Conservation (phyloP, 345 rosid genomes). For the Raphanus raphanistrum region DNA sequence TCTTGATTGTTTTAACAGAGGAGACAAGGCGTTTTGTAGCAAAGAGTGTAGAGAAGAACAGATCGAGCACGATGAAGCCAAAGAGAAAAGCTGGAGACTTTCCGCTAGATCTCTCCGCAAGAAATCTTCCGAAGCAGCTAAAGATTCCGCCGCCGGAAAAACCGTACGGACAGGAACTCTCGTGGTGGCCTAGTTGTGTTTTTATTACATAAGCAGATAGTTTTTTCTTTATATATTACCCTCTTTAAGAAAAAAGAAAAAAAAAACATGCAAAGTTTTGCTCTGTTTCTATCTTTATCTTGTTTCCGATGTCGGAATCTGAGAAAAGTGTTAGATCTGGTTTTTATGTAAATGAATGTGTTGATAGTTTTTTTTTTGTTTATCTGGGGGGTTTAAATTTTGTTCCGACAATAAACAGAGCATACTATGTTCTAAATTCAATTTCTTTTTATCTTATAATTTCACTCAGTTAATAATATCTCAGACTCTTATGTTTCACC, state of each 20-base stretch:
- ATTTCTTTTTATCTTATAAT: neutral
- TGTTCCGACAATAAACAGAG: neutral
- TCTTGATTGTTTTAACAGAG: slow-evolving; percentile 44
- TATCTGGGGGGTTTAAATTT: slow-evolving; percentile 9
- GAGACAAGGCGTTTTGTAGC: slow-evolving; percentile 83
- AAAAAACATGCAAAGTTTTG: neutral
- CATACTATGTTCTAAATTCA: neutral
- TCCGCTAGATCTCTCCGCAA: slow-evolving; percentile 55
- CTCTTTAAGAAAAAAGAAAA: neutral
- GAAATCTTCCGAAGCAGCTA: slow-evolving; percentile 43
- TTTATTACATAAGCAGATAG: slow-evolving; percentile 20
- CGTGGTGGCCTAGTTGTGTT: slow-evolving; percentile 34
- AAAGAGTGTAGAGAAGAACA: slow-evolving; percentile 86
- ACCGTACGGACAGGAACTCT: slow-evolving; percentile 65
- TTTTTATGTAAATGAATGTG: slow-evolving; percentile 33
- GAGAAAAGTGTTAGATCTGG: slow-evolving; percentile 27
- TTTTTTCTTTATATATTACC: neutral
- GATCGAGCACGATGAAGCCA: slow-evolving; percentile 69
- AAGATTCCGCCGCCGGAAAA: slow-evolving; percentile 42
- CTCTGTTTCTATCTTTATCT: neutral
- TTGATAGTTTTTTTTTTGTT: slow-evolving; percentile 15
- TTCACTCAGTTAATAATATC: neutral
- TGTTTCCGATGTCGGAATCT: slow-evolving; percentile 8
- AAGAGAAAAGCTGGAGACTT: slow-evolving; percentile 54
- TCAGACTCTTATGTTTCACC: no score